These are phyloP conservation scores for Penicillium goetzii DNA, from an alignment of 495 filamentous ascomycete species.

Conservation along the genomic window DNA sequence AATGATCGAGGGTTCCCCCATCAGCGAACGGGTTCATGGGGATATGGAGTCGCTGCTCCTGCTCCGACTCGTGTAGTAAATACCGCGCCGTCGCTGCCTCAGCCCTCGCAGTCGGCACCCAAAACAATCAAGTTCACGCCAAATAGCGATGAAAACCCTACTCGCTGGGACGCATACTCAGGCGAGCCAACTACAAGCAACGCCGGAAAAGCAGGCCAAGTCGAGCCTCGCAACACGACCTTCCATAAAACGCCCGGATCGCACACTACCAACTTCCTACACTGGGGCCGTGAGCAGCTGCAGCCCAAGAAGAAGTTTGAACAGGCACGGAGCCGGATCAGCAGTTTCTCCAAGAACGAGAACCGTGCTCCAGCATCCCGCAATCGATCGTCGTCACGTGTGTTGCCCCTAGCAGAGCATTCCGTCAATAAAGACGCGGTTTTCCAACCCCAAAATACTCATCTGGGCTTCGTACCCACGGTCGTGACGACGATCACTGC, in stretches of 20 bases:
- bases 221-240: slow-evolving; percentile 26
- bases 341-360: slow-evolving; percentile 34
- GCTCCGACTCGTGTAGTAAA: slow-evolving; percentile 2
- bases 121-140: slow-evolving; percentile 22
- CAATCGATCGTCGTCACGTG: slow-evolving; percentile 34
- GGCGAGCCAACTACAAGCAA: slow-evolving; percentile 49
- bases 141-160: slow-evolving; percentile 15
- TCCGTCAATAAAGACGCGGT: slow-evolving; percentile 21
- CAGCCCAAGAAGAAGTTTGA: slow-evolving; percentile 35
- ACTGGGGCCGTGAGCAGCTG: slow-evolving; percentile 42
- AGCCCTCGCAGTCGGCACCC: slow-evolving; percentile 14
- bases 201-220: slow-evolving; percentile 32
- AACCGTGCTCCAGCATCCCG: slow-evolving; percentile 19
- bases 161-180: slow-evolving; percentile 55
- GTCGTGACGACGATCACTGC: slow-evolving; percentile 48
- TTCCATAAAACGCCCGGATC: slow-evolving; percentile 32
- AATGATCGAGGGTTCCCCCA: slow-evolving; percentile 13
- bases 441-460: slow-evolving; percentile 11
- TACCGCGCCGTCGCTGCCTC: not conserved
- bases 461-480: slow-evolving; percentile 31
- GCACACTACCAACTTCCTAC: slow-evolving; percentile 31
- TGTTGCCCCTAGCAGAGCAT: slow-evolving; percentile 23
- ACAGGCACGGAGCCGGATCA: slow-evolving; percentile 35
- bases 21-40: slow-evolving; percentile 12
- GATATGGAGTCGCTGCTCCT: slow-evolving; percentile 17